Evolutionary conservation across 345 rosid genomes (phyloP).

Genomic region (Chamaenerion angustifolium): DNA sequence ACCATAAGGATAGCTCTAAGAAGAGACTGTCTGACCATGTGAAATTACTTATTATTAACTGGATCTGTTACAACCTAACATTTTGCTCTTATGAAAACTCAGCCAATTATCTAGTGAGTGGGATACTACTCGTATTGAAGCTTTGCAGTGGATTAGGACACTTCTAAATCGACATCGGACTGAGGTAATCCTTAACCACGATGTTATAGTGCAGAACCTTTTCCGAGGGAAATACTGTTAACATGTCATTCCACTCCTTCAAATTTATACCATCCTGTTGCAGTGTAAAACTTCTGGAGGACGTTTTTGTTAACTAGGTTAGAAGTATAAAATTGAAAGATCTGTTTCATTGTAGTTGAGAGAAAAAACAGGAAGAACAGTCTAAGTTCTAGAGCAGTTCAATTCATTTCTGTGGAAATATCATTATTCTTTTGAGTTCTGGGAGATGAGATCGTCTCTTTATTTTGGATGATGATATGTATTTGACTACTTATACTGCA

Average conservation of each 20-base stretch:
- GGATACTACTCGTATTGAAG: slow-evolving; percentile 91
- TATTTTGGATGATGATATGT: too few relatives aligned
- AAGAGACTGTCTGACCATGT: too few relatives aligned
- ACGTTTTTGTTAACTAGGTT: too few relatives aligned
- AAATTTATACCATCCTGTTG: too few relatives aligned
- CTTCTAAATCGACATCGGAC: slow-evolving; percentile 67
- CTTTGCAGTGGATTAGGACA: slow-evolving; percentile 87
- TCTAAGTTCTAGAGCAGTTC: neutral
- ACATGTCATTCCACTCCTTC: too few relatives aligned
- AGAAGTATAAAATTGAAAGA: neutral
- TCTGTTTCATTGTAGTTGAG: neutral
- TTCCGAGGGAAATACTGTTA: too few relatives aligned
- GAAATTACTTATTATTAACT: too few relatives aligned
- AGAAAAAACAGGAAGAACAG: neutral
- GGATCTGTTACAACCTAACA: too few relatives aligned
- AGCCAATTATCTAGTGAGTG: slow-evolving; percentile 26
- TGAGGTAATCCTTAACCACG: slow-evolving; percentile 35
- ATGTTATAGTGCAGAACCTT: too few relatives aligned
- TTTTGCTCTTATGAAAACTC: neutral
- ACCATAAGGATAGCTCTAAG: too few relatives aligned
- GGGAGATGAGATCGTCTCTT: neutral
- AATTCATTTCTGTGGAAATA: slow-evolving; percentile 1
- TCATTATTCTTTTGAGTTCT: neutral
- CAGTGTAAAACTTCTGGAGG: too few relatives aligned
- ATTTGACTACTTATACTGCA: slow-evolving; percentile 10